Evolutionary conservation across 129 eudicot genomes (phyloP).

Genomic region (Lactuca saligna): DNA sequence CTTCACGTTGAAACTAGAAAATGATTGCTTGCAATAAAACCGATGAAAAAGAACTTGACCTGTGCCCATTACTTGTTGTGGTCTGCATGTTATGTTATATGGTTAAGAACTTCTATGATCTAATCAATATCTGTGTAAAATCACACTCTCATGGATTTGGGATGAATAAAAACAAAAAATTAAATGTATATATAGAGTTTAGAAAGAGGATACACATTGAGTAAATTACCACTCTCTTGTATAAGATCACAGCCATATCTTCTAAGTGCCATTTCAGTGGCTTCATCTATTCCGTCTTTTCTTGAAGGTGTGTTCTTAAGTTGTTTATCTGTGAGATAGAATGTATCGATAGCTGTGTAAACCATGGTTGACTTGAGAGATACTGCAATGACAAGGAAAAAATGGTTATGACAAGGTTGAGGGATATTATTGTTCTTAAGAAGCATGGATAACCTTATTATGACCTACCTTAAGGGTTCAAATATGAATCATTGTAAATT

Average conservation of each 20-base stretch:
- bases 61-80: conserved; percentile 97
- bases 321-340: conserved; percentile 75
- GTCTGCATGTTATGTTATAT: conserved; percentile 38
- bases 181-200: no score
- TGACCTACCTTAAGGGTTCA: no score
- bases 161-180: not conserved
- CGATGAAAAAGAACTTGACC: conserved; percentile 95
- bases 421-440: not conserved
- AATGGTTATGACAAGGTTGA: not conserved
- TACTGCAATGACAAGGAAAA: conserved; percentile 11
- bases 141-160: not conserved
- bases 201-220: conserved; percentile 61
- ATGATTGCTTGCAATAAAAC: conserved; percentile 89
- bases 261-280: conserved; percentile 75
- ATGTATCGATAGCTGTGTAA: conserved; percentile 83
- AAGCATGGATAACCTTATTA: no score
- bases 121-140: not conserved
- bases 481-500: no score
- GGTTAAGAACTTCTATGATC: conserved; percentile 31
- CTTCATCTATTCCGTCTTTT: conserved; percentile 82
- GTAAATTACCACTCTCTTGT: conserved; percentile 92
- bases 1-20: conserved; percentile 85
- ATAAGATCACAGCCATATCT: conserved; percentile 93
- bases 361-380: conserved; percentile 44
- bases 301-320: conserved; percentile 71